These are phyloP conservation scores for Microdochium trichocladiopsis DNA, from an alignment of 2,329 filamentous ascomycete species.

Conservation along the genomic window DNA sequence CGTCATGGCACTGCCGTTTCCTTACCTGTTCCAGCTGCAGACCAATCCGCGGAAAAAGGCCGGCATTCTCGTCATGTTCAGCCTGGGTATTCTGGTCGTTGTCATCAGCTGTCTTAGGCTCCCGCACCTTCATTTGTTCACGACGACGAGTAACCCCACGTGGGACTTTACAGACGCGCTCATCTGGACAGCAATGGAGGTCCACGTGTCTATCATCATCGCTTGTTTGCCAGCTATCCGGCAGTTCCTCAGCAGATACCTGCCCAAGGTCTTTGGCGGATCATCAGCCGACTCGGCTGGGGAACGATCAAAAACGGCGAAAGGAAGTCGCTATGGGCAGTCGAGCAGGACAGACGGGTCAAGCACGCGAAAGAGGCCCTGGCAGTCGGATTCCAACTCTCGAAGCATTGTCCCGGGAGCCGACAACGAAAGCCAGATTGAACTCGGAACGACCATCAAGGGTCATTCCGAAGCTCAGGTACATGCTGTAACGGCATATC, in stretches of 20 bases:
- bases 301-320: not conserved
- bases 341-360: not conserved
- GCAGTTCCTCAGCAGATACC: slow-evolving; percentile 12
- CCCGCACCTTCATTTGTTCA: slow-evolving; percentile 23
- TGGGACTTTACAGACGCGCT: slow-evolving; percentile 22
- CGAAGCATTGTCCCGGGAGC: slow-evolving; percentile 1
- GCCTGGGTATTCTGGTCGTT: slow-evolving; percentile 27
- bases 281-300: not conserved
- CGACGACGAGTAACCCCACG: slow-evolving; percentile 22
- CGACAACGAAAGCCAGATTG: slow-evolving; percentile 16
- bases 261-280: not conserved
- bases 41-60: slow-evolving; percentile 14
- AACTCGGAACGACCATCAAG: slow-evolving; percentile 19
- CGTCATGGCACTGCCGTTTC: slow-evolving; percentile 25
- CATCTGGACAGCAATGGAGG: slow-evolving; percentile 36
- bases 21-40: slow-evolving; percentile 21
- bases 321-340: not conserved
- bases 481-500: not conserved
- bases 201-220: slow-evolving; percentile 32
- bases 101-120: slow-evolving; percentile 28
- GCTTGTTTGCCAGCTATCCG: slow-evolving; percentile 32
- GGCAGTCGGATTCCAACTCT: not conserved
- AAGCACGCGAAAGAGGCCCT: not conserved
- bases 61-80: slow-evolving; percentile 26
- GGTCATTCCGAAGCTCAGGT: not conserved